A percentile compares a stretch with the other conserved stretches of the same genome.
Conservation (phyloP, 306 rosid species). For the Fragaria ananassa region DNA sequence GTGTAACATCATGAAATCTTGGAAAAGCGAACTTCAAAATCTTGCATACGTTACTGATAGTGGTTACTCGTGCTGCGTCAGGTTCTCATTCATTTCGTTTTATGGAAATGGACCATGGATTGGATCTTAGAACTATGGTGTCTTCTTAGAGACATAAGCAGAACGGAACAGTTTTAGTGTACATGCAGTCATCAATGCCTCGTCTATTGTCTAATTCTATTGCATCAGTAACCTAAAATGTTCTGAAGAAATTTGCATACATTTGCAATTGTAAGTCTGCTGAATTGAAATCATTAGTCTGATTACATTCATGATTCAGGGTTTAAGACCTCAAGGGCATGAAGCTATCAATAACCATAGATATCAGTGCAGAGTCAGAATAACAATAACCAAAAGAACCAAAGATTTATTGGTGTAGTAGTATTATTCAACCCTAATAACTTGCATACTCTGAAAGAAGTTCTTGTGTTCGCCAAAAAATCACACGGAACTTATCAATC, state of each 20-base stretch:
- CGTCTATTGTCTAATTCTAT: background rate
- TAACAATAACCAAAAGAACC: background rate
- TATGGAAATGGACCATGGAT: background rate
- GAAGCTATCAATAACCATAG: too few relatives aligned
- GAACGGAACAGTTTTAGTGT: background rate
- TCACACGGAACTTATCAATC: background rate
- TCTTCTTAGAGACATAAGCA: background rate
- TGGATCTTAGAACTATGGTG: background rate
- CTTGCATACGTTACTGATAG: background rate
- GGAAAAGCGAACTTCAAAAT: background rate
- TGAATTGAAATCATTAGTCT: background rate
- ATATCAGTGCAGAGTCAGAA: too few relatives aligned
- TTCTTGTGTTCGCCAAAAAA: background rate
- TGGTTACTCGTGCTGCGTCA: background rate
- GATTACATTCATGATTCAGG: background rate
- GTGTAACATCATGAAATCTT: background rate
- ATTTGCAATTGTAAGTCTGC: background rate
- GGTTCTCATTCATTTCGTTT: background rate
- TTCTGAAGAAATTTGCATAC: background rate
- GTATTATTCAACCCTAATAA: background rate
- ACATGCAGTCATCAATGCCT: background rate
- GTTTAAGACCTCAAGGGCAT: background rate
- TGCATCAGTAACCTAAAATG: background rate
- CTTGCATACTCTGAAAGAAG: background rate
- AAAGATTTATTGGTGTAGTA: background rate